These are phyloP conservation scores for Candida glucosophila DNA, from an alignment of 1,139 yeast species.

Conservation along the genomic window DNA sequence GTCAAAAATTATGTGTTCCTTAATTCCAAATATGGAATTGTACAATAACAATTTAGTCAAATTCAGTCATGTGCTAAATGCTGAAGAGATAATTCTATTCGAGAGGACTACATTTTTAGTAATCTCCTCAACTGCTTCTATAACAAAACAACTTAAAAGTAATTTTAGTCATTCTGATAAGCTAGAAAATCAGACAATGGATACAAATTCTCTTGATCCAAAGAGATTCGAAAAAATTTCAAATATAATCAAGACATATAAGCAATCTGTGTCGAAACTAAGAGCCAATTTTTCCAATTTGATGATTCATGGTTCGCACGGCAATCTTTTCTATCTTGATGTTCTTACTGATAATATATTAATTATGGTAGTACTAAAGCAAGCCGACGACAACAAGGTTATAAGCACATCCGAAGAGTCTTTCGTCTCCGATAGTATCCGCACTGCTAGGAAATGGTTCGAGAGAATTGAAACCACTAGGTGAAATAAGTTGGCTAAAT, in stretches of 20 bases:
- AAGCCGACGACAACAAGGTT: constrained; percentile 23
- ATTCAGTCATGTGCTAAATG: constrained; percentile 69
- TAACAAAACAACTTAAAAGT: constrained; percentile 17
- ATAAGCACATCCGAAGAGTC: constrained; percentile 38
- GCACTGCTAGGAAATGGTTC: constrained; percentile 60
- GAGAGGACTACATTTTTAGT: constrained; percentile 92
- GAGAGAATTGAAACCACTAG: constrained; percentile 40
- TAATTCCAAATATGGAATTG: constrained; percentile 82
- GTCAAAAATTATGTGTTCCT: constrained; percentile 91
- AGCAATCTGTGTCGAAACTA: constrained; percentile 84
- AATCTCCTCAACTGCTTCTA: constrained; percentile 60
- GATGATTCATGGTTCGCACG: constrained; percentile 64
- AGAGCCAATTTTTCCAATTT: constrained; percentile 77
- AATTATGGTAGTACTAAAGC: constrained; percentile 60
- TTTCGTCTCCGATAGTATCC: constrained; percentile 57
- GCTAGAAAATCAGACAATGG: constrained; percentile 5
- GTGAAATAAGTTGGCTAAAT: background rate
- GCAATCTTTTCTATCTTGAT: constrained; percentile 60
- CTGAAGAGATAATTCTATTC: constrained; percentile 84
- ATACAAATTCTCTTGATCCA: constrained; percentile 50
- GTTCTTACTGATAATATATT: constrained; percentile 66
- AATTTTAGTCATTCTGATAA: constrained; percentile 7
- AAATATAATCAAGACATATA: constrained; percentile 87
- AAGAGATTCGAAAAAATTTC: constrained; percentile 91
- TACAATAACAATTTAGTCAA: constrained; percentile 72